phyloP scores from a whole-genome alignment of 2,329 filamentous ascomycete species.

The Aspergillus clavatus region DNA sequence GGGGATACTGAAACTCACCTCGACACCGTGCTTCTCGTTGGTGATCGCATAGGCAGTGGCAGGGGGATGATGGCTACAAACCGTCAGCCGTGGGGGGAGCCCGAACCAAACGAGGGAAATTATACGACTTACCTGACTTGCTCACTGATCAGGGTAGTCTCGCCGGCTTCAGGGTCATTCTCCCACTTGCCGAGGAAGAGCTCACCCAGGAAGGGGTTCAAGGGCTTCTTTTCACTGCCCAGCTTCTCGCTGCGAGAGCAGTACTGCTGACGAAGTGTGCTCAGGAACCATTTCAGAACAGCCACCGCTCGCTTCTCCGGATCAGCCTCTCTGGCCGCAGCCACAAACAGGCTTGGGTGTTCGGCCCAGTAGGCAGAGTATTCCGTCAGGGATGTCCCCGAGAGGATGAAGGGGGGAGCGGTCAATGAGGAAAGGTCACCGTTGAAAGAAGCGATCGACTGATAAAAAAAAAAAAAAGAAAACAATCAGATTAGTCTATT shows the following conservation, averaged over 20 bases:
- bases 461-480: constrained; percentile 3
- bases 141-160: constrained; percentile 83
- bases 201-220: constrained; percentile 95
- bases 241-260: constrained; percentile 69
- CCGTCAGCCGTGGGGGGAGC: constrained; percentile 8
- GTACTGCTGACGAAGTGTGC: constrained; percentile 84
- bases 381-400: constrained; percentile 70
- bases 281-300: constrained; percentile 95
- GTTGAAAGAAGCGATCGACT: constrained; percentile 74
- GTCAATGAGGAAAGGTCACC: constrained; percentile 77
- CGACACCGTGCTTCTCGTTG: constrained; percentile 76
- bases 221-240: constrained; percentile 93
- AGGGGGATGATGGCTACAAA: constrained; percentile 73
- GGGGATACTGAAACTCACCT: constrained; percentile 33
- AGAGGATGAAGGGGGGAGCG: constrained; percentile 77
- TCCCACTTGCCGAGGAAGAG: constrained; percentile 90
- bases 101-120: not conserved
- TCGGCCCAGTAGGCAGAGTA: constrained; percentile 81
- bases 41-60: constrained; percentile 91
- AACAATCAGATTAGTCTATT: constrained; percentile 5
- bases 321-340: constrained; percentile 73
- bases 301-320: constrained; percentile 75
- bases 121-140: constrained; percentile 63
- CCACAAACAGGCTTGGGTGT: constrained; percentile 71
- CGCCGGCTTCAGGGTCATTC: constrained; percentile 63